These are phyloP conservation scores for Phytomonas sp. DNA, from an alignment of 208 protist species.

Conservation along the genomic window DNA sequence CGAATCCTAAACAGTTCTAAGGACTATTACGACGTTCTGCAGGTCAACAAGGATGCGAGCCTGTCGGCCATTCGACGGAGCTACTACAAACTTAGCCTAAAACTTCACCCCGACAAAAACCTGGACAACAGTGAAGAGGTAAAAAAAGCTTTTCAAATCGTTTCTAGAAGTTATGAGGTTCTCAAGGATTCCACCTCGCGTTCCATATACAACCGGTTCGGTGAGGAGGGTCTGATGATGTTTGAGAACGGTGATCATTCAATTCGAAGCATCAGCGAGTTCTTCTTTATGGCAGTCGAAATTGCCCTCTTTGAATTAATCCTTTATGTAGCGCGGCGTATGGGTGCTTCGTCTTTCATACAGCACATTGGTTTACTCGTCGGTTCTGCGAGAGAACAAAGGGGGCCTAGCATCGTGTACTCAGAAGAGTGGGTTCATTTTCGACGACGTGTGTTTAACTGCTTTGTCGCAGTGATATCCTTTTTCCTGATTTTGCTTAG, in stretches of 20 bases:
- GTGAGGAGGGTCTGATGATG: neutral
- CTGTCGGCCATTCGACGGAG: slow-evolving; percentile 22
- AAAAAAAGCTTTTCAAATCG: slow-evolving; percentile 32
- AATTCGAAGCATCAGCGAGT: neutral
- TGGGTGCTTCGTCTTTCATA: neutral
- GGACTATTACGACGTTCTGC: slow-evolving; percentile 30
- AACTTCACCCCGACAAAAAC: slow-evolving; percentile 63
- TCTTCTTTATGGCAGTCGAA: neutral
- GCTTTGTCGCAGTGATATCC: neutral
- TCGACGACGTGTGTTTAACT: neutral
- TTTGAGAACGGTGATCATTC: neutral
- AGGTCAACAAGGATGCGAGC: slow-evolving; percentile 15
- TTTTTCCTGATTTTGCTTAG: neutral
- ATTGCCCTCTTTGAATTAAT: neutral
- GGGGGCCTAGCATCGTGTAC: neutral
- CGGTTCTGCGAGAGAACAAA: neutral
- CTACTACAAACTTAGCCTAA: slow-evolving; percentile 32
- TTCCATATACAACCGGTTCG: slow-evolving; percentile 79
- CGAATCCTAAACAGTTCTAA: slow-evolving; percentile 23
- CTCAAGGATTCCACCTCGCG: slow-evolving; percentile 81
- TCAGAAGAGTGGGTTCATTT: neutral
- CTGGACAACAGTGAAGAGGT: slow-evolving; percentile 23
- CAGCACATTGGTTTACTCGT: neutral
- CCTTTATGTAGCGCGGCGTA: neutral
- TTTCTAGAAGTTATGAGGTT: slow-evolving; percentile 91